phyloP scores from a whole-genome alignment of 164 flowering plant genomes.

The Vitis amurensis region DNA sequence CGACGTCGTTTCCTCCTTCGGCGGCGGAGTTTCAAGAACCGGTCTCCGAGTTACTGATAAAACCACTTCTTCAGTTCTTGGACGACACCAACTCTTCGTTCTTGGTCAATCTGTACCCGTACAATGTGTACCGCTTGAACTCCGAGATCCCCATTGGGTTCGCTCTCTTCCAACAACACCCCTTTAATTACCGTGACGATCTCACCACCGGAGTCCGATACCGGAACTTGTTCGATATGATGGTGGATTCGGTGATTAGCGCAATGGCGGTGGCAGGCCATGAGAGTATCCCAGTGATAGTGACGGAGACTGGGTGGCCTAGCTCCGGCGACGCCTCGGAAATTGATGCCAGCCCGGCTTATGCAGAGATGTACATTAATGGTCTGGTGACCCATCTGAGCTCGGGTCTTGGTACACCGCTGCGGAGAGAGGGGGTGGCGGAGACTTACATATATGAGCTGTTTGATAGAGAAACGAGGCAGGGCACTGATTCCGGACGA shows the following conservation, averaged over 20 bases:
- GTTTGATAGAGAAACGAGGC: constrained; percentile 41
- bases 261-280: constrained; percentile 71
- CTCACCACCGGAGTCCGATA: constrained; percentile 65
- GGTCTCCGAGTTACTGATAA: constrained; percentile 25
- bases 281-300: constrained; percentile 59
- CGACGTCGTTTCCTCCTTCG: constrained; percentile 73
- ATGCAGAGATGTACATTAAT: constrained; percentile 57
- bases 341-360: constrained; percentile 41
- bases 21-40: constrained; percentile 59
- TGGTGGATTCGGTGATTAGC: constrained; percentile 65
- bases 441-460: constrained; percentile 64
- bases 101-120: constrained; percentile 67
- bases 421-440: constrained; percentile 61
- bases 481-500: constrained; percentile 9
- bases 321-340: constrained; percentile 39
- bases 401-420: constrained; percentile 64
- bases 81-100: constrained; percentile 62
- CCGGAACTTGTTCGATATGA: constrained; percentile 73
- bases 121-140: constrained; percentile 48
- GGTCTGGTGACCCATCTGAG: constrained; percentile 61
- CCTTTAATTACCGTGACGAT: constrained; percentile 67
- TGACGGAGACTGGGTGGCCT: constrained; percentile 94
- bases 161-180: constrained; percentile 63
- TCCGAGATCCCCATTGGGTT: constrained; percentile 65
- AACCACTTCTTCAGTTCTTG: constrained; percentile 65